phyloP scores from a whole-genome alignment of 768 basidiomycete species.

The Coprinopsis marcescibilis region DNA sequence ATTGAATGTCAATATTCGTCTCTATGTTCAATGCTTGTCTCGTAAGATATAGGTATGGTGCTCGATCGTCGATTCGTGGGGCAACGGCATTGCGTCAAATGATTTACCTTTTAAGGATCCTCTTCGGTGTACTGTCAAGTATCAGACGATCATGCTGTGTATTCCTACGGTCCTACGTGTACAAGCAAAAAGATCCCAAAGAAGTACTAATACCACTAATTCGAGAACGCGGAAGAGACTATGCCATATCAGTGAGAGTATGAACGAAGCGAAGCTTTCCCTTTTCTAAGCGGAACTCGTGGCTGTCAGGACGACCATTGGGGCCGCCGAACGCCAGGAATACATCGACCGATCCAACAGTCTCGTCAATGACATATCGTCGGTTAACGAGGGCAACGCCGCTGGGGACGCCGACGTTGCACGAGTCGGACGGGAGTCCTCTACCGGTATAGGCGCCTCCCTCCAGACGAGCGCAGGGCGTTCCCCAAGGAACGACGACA shows the following conservation, averaged over 20 bases:
- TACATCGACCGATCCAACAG: constrained; percentile 10
- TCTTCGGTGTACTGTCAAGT: too few species aligned
- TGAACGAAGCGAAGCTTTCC: constrained; percentile 10
- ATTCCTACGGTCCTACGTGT: not conserved
- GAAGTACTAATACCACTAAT: not conserved
- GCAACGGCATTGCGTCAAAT: too few species aligned
- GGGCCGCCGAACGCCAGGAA: constrained; percentile 8
- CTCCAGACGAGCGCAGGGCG: constrained; percentile 6
- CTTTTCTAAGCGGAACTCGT: constrained; percentile 9
- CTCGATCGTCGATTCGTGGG: too few species aligned
- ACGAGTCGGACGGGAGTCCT: constrained; percentile 4
- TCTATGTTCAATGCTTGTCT: too few species aligned
- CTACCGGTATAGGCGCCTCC: constrained; percentile 7
- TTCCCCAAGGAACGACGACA: constrained; percentile 7
- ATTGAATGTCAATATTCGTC: too few species aligned
- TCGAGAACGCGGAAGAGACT: too few species aligned
- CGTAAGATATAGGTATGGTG: too few species aligned
- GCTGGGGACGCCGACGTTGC: constrained; percentile 10
- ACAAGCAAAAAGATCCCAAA: not conserved
- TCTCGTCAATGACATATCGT: constrained; percentile 13
- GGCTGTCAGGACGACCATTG: constrained; percentile 7
- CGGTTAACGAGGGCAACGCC: constrained; percentile 8
- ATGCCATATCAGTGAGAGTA: constrained; percentile 4
- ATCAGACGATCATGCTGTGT: too few species aligned
- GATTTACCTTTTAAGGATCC: too few species aligned